Evolutionary conservation across 139 green algal species (phyloP).

Genomic region (Chlorella sp.): DNA sequence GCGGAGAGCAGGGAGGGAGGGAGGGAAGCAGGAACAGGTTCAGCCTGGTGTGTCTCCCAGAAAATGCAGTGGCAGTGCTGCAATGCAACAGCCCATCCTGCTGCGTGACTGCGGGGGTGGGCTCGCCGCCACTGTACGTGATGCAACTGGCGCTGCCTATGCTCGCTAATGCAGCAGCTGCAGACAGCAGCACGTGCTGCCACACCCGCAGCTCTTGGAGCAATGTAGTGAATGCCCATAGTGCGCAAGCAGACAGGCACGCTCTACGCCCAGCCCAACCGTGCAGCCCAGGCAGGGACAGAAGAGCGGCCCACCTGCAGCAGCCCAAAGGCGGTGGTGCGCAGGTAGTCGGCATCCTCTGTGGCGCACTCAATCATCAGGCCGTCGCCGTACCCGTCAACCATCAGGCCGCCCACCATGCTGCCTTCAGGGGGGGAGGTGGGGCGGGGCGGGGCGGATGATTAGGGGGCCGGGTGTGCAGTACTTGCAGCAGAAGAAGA

Average conservation of each 20-base stretch:
- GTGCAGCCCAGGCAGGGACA: too few relatives aligned
- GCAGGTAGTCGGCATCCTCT: constrained; percentile 89
- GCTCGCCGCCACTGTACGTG: too few relatives aligned
- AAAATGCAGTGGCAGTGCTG: not conserved
- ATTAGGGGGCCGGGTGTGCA: not conserved
- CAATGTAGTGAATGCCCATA: not conserved
- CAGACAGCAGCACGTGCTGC: not conserved
- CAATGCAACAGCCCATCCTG: not conserved
- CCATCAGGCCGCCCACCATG: constrained; percentile 88
- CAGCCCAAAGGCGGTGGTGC: constrained; percentile 94
- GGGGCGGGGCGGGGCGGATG: not conserved
- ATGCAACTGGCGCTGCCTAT: not conserved
- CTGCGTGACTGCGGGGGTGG: not conserved
- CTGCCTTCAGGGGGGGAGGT: not conserved
- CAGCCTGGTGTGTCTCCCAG: not conserved
- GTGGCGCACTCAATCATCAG: constrained; percentile 83
- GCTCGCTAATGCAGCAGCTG: not conserved
- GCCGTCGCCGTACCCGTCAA: constrained; percentile 97
- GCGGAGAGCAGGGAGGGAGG: not conserved
- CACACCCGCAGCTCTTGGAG: not conserved
- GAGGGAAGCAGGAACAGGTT: not conserved
- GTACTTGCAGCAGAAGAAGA: not conserved
- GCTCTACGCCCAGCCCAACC: too few relatives aligned
- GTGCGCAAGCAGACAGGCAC: not conserved
- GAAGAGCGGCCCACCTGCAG: constrained; percentile 84